phyloP scores from a whole-genome alignment of 495 filamentous ascomycete genomes.

The Elasticomyces elasticus region DNA sequence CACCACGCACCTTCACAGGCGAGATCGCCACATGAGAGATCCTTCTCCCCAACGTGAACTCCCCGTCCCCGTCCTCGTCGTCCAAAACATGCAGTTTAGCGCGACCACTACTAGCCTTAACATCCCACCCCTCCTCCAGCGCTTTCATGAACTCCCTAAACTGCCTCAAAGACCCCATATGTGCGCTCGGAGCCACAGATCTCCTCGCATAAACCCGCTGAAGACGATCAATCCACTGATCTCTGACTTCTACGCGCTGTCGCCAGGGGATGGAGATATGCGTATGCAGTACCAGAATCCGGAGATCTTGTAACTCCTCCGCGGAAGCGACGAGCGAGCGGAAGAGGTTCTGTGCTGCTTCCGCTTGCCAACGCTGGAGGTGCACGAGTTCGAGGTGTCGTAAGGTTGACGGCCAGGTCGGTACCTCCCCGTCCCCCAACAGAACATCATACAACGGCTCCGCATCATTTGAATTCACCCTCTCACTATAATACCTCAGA shows the following conservation, averaged over 20 bases:
- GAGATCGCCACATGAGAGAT: conserved; percentile 12
- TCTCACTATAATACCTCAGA: conserved; percentile 53
- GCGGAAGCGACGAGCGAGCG: conserved; percentile 63
- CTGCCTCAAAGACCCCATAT: conserved; percentile 26
- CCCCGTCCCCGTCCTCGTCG: not conserved
- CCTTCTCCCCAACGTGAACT: not conserved
- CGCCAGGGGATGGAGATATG: conserved; percentile 68
- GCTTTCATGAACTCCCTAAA: conserved; percentile 25
- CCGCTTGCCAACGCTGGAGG: conserved; percentile 55
- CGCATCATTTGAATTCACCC: conserved; percentile 49
- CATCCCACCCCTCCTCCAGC: not conserved
- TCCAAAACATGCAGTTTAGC: not conserved
- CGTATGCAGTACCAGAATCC: conserved; percentile 56
- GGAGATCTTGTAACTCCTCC: conserved; percentile 48
- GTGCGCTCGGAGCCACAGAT: conserved; percentile 40
- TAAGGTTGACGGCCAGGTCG: conserved; percentile 64
- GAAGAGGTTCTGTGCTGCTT: conserved; percentile 63
- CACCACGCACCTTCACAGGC: conserved; percentile 5
- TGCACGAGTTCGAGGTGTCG: conserved; percentile 61
- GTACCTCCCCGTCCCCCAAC: conserved; percentile 48
- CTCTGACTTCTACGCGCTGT: conserved; percentile 61
- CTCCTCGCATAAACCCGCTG: conserved; percentile 54
- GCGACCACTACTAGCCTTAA: not conserved
- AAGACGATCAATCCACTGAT: conserved; percentile 58
- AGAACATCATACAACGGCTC: conserved; percentile 61